phyloP scores from a whole-genome alignment of 306 rosid genomes.

The Casuarina cunninghamiana region DNA sequence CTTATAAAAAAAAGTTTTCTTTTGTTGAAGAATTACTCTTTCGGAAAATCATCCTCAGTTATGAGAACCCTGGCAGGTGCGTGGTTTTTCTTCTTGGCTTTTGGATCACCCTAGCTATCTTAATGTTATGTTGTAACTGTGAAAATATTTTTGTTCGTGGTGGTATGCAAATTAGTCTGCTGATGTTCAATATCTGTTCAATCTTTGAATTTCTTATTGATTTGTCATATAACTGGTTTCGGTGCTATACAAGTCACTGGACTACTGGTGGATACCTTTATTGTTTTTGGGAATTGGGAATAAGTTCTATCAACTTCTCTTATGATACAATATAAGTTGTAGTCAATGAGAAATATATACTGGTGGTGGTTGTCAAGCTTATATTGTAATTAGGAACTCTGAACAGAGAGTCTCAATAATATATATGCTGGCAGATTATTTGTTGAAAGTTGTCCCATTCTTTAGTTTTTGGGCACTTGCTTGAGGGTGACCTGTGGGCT shows the following conservation, averaged over 20 bases:
- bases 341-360: background rate
- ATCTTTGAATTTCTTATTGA: background rate
- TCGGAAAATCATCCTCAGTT: constrained; percentile 88
- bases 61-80: constrained; percentile 97
- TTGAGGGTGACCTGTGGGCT: background rate
- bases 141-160: constrained; percentile 1
- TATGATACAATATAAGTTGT: background rate
- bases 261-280: background rate
- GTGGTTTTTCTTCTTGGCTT: constrained; percentile 33
- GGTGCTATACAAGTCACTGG: background rate
- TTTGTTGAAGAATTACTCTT: constrained; percentile 70
- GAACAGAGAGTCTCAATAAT: background rate
- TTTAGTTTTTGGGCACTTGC: background rate
- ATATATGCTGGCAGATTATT: background rate
- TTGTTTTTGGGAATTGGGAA: background rate
- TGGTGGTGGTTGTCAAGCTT: background rate
- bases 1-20: constrained; percentile 9
- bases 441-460: background rate
- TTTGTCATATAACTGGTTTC: background rate
- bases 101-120: constrained; percentile 26
- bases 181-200: background rate
- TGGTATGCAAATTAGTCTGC: constrained; percentile 16
- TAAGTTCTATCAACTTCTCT: background rate
- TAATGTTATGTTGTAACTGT: constrained; percentile 9
- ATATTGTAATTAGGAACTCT: background rate